These are phyloP conservation scores for Baorangia bicolor DNA, from an alignment of 768 basidiomycete genomes.

Conservation along the genomic window DNA sequence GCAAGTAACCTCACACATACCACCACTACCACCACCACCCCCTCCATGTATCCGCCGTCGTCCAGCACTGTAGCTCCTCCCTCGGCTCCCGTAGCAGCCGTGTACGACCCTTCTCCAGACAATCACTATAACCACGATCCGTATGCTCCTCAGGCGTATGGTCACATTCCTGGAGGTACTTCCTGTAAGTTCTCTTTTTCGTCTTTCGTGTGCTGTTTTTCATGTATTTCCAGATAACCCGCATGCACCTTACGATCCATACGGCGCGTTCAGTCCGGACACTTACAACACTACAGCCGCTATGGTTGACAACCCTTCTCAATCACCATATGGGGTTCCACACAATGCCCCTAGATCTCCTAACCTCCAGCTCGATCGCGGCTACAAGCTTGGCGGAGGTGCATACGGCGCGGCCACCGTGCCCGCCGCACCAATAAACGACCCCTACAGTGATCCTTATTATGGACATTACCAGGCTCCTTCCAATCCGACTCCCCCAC, in stretches of 20 bases:
- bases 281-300: conserved; percentile 38
- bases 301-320: conserved; percentile 13
- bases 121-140: conserved; percentile 29
- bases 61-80: conserved; percentile 24
- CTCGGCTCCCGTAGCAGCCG: conserved; percentile 5
- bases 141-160: conserved; percentile 40
- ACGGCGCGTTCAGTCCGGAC: conserved; percentile 39
- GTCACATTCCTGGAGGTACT: conserved; percentile 51
- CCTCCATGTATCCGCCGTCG: conserved; percentile 36
- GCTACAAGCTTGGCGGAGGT: conserved; percentile 56
- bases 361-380: conserved; percentile 40
- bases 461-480: conserved; percentile 25
- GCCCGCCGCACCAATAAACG: conserved; percentile 40
- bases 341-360: conserved; percentile 16
- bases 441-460: conserved; percentile 27
- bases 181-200: conserved; percentile 45
- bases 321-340: conserved; percentile 16
- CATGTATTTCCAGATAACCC: conserved; percentile 48
- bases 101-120: conserved; percentile 21
- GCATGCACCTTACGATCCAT: conserved; percentile 50
- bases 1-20: conserved; percentile 39
- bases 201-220: not conserved
- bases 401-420: conserved; percentile 51
- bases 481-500: conserved; percentile 28
- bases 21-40: conserved; percentile 41